A percentile compares a stretch with the other conserved stretches of the same genome.
Conservation (phyloP, 2,329 filamentous ascomycete species). For the Cyclaneusma minus region DNA sequence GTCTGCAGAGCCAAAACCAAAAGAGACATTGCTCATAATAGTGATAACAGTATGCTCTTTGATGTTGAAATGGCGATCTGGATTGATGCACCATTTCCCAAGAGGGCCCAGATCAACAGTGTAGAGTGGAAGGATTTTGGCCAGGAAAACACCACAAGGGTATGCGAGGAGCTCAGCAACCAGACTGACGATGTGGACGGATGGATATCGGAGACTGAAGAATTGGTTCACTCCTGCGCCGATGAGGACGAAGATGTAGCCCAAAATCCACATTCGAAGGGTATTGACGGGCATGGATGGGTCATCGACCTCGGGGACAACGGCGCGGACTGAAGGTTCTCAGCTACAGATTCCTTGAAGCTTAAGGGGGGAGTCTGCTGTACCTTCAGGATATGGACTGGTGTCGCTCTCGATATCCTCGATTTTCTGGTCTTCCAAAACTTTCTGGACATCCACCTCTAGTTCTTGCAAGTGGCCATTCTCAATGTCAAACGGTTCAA, state of each 20-base stretch:
- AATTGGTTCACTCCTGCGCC: constrained; percentile 23
- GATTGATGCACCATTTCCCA: constrained; percentile 18
- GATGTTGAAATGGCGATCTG: constrained; percentile 17
- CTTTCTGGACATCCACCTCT: constrained; percentile 7
- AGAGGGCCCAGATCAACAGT: constrained; percentile 1
- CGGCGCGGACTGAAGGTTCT: too few species aligned
- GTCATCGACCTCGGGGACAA: constrained; percentile 28
- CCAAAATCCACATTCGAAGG: constrained; percentile 23
- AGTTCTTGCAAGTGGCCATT: constrained; percentile 8
- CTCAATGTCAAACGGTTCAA: too few species aligned
- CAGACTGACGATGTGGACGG: constrained; percentile 23
- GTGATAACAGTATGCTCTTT: constrained; percentile 34
- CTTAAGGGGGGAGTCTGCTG: too few species aligned
- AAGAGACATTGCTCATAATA: constrained; percentile 32
- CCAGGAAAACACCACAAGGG: constrained; percentile 11
- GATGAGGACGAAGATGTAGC: constrained; percentile 19
- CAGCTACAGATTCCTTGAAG: too few species aligned
- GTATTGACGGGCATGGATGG: constrained; percentile 24
- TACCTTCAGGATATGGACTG: constrained; percentile 47
- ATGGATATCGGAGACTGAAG: constrained; percentile 25
- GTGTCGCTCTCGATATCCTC: constrained; percentile 8
- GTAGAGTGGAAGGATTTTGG: constrained; percentile 1
- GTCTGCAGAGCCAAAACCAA: constrained; percentile 26
- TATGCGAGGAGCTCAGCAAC: constrained; percentile 25
- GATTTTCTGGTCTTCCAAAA: constrained; percentile 6